These are phyloP conservation scores for Blastomyces emzantsi DNA, from an alignment of 2,329 filamentous ascomycete species.

Conservation along the genomic window DNA sequence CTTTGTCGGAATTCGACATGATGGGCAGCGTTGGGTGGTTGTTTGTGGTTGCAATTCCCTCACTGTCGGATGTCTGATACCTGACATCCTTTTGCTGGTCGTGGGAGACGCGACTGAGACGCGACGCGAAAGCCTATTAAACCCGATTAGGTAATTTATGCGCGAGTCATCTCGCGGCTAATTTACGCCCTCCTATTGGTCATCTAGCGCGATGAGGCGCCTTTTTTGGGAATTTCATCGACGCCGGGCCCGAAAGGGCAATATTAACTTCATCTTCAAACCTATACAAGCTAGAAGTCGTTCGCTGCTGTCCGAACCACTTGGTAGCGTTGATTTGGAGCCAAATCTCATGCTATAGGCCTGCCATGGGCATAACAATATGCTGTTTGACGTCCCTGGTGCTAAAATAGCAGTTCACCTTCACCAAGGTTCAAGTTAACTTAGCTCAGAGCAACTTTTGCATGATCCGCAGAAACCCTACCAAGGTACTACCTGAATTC, in stretches of 20 bases:
- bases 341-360: no score
- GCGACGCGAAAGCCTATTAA: not conserved
- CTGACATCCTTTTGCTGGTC: not conserved
- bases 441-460: no score
- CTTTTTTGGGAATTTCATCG: not conserved
- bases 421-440: no score
- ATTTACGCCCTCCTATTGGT: not conserved
- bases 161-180: not conserved
- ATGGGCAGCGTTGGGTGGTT: not conserved
- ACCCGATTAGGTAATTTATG: not conserved
- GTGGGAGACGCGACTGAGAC: not conserved
- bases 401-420: not conserved
- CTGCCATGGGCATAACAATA: no score
- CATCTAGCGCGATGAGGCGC: not conserved
- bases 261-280: no score
- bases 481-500: not conserved
- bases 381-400: not conserved
- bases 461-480: not conserved
- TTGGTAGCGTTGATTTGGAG: no score
- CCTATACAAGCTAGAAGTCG: no score
- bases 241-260: no score
- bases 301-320: no score
- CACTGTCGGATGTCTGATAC: not conserved
- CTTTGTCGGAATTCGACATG: constrained; percentile 1
- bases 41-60: not conserved